These are phyloP conservation scores for Lippia alba DNA, from an alignment of 305 asterid species.

Conservation along the genomic window DNA sequence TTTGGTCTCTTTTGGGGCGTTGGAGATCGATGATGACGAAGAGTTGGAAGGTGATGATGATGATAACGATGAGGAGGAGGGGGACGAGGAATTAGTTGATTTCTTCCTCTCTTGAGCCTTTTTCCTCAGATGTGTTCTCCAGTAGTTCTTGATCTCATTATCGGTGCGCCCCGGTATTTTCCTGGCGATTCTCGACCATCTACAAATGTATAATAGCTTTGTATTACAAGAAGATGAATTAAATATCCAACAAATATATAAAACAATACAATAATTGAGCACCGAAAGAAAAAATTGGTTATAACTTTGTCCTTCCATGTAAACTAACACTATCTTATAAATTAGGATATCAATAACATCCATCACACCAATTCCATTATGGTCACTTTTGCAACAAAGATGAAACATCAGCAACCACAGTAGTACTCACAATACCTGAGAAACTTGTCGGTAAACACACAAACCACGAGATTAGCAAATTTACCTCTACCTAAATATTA, in stretches of 20 bases:
- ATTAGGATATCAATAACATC: too few species aligned
- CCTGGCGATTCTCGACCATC: slow-evolving; percentile 94
- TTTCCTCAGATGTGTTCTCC: slow-evolving; percentile 92
- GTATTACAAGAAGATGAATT: slow-evolving; percentile 10
- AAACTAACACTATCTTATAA: too few species aligned
- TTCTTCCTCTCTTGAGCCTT: slow-evolving; percentile 78
- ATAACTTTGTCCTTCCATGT: too few species aligned
- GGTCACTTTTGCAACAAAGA: too few species aligned
- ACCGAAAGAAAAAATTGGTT: not conserved
- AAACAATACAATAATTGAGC: not conserved
- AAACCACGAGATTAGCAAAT: too few species aligned
- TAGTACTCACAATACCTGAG: too few species aligned
- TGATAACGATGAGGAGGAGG: slow-evolving; percentile 8
- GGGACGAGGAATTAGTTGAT: slow-evolving; percentile 21
- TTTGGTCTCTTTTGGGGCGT: slow-evolving; percentile 30
- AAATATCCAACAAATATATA: not conserved
- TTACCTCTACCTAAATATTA: too few species aligned
- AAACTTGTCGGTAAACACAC: too few species aligned
- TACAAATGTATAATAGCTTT: slow-evolving; percentile 24
- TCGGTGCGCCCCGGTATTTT: slow-evolving; percentile 93
- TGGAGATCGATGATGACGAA: slow-evolving; percentile 37
- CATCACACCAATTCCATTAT: too few species aligned
- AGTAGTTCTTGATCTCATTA: slow-evolving; percentile 89
- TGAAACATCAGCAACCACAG: too few species aligned
- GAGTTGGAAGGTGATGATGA: slow-evolving; percentile 37